Evolutionary conservation across 2,329 filamentous ascomycete genomes (phyloP).

Genomic region (Myriangium duriaei): DNA sequence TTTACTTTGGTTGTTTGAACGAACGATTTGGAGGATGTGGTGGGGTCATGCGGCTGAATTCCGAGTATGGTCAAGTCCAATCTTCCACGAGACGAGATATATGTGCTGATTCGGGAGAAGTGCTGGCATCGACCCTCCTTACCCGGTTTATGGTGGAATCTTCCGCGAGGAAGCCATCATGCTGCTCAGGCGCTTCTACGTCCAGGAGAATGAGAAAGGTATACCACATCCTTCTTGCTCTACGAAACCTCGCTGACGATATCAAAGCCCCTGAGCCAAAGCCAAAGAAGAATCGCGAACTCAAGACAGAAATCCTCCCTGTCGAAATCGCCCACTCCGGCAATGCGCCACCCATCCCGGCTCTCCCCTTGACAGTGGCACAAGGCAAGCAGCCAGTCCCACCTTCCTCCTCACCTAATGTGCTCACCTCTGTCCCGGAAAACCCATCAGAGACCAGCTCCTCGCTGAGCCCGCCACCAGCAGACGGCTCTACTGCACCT

Average conservation of each 20-base stretch:
- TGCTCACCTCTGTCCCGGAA: not conserved
- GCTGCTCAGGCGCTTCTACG: constrained; percentile 83
- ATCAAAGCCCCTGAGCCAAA: constrained; percentile 47
- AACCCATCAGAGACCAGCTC: not conserved
- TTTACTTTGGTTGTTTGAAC: constrained; percentile 92
- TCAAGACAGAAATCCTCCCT: constrained; percentile 47
- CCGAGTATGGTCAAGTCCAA: constrained; percentile 39
- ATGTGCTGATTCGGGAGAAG: too few species aligned
- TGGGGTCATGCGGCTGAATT: constrained; percentile 79
- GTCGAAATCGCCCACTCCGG: constrained; percentile 23
- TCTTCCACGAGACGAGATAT: too few species aligned
- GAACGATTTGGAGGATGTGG: constrained; percentile 96
- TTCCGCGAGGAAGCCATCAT: constrained; percentile 88
- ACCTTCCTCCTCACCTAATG: not conserved
- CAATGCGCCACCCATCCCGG: constrained; percentile 1
- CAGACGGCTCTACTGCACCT: not conserved
- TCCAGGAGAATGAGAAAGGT: constrained; percentile 94
- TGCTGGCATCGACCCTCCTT: constrained; percentile 63
- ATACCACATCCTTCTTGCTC: not conserved
- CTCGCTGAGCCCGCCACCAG: not conserved
- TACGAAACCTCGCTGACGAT: not conserved
- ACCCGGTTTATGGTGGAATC: constrained; percentile 74
- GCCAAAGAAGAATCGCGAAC: constrained; percentile 50
- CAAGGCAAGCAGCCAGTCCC: not conserved
- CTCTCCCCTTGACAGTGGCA: not conserved